These are phyloP conservation scores for Euptelea pleiosperma DNA, from an alignment of 164 flowering plant genomes.

Conservation along the genomic window DNA sequence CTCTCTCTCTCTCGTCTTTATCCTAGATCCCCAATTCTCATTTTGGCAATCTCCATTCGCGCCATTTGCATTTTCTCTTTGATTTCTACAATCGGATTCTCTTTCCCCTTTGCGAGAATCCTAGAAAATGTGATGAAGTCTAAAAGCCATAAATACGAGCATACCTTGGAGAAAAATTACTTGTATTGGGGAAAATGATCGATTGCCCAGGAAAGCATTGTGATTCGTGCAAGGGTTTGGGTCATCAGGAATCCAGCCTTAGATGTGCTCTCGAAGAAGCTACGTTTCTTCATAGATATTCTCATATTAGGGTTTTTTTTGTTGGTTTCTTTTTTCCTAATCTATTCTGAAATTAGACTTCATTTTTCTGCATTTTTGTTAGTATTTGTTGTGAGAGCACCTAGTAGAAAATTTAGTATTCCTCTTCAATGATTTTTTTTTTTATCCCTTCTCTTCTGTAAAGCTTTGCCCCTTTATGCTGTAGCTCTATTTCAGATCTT, in stretches of 20 bases:
- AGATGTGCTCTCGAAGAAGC: slow-evolving; percentile 99
- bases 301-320: neutral
- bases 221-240: slow-evolving; percentile 84
- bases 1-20: too few species aligned
- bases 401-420: too few species aligned
- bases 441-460: too few species aligned
- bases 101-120: slow-evolving; percentile 23
- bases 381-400: too few species aligned
- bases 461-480: too few species aligned
- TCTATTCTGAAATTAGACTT: neutral
- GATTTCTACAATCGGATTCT: slow-evolving; percentile 31
- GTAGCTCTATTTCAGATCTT: too few species aligned
- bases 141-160: slow-evolving; percentile 3
- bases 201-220: slow-evolving; percentile 99
- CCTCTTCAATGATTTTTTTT: too few species aligned
- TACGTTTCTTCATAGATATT: slow-evolving; percentile 70
- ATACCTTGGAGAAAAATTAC: slow-evolving; percentile 42
- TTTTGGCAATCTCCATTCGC: slow-evolving; percentile 31
- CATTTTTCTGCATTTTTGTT: too few species aligned
- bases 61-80: slow-evolving; percentile 44
- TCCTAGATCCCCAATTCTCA: slow-evolving; percentile 42
- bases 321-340: neutral
- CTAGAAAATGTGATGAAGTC: neutral
- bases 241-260: slow-evolving; percentile 96
- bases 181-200: slow-evolving; percentile 81